A percentile compares a stretch with the other conserved stretches of the same genome.
Conservation (phyloP, 495 filamentous ascomycete genomes). For the Xylaria longipes region DNA sequence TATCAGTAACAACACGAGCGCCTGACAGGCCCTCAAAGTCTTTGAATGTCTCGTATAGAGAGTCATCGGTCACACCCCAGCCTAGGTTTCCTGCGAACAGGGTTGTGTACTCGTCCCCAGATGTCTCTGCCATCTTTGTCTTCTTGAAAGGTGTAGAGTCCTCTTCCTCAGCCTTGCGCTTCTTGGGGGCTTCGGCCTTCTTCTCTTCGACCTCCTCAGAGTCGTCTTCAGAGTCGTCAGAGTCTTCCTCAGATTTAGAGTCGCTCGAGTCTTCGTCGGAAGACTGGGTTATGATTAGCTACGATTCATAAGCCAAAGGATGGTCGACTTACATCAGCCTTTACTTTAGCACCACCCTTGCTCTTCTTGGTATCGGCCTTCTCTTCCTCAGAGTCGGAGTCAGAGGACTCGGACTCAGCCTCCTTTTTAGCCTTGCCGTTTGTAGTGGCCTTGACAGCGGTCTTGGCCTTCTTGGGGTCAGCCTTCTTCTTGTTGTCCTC, state of each 20-base stretch:
- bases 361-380: slow-evolving; percentile 26
- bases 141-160: slow-evolving; percentile 74
- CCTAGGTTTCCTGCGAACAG: slow-evolving; percentile 94
- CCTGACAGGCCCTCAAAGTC: slow-evolving; percentile 77
- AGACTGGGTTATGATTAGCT: slow-evolving; percentile 14
- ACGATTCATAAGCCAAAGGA: slow-evolving; percentile 30
- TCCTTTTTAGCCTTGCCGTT: slow-evolving; percentile 38
- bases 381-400: slow-evolving; percentile 48
- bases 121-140: slow-evolving; percentile 70
- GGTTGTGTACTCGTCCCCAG: slow-evolving; percentile 60
- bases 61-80: slow-evolving; percentile 94
- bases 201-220: slow-evolving; percentile 57
- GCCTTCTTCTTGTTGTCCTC: slow-evolving; percentile 56
- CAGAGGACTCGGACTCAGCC: slow-evolving; percentile 27
- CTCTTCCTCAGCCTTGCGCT: slow-evolving; percentile 85
- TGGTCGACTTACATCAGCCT: slow-evolving; percentile 35
- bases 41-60: slow-evolving; percentile 86
- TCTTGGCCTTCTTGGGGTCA: slow-evolving; percentile 51
- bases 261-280: slow-evolving; percentile 17
- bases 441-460: slow-evolving; percentile 39
- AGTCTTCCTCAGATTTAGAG: slow-evolving; percentile 31
- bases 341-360: slow-evolving; percentile 9
- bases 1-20: slow-evolving; percentile 84
- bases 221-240: slow-evolving; percentile 54
- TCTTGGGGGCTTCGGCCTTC: slow-evolving; percentile 72